These are phyloP conservation scores for Blastobotrys persicus DNA, from an alignment of 1,139 yeast species.

Conservation along the genomic window DNA sequence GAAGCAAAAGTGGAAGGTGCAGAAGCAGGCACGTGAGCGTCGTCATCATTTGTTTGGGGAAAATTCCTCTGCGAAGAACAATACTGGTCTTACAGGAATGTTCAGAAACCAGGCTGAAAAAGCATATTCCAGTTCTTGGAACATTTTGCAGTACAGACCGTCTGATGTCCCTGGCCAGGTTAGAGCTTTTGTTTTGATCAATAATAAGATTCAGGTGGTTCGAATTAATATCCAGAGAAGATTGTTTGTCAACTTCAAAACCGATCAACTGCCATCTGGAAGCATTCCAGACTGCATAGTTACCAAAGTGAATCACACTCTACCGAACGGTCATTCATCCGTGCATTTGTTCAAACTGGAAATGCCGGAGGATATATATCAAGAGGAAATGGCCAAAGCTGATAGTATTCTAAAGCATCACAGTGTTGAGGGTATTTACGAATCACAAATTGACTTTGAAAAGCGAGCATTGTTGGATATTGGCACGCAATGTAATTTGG, in stretches of 20 bases:
- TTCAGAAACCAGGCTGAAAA: conserved; percentile 75
- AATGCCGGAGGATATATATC: conserved; percentile 63
- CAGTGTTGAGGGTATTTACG: conserved; percentile 70
- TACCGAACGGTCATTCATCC: conserved; percentile 71
- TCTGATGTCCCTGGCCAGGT: conserved; percentile 65
- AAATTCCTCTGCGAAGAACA: conserved; percentile 42
- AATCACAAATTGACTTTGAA: conserved; percentile 61
- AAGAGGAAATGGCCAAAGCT: conserved; percentile 55
- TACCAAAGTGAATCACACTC: conserved; percentile 54
- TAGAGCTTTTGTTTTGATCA: conserved; percentile 67
- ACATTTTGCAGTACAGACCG: conserved; percentile 66
- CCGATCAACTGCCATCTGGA: conserved; percentile 36
- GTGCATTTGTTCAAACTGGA: conserved; percentile 57
- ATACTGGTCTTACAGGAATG: conserved; percentile 60
- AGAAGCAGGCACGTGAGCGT: conserved; percentile 65
- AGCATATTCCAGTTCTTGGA: conserved; percentile 76
- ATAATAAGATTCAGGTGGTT: conserved; percentile 70
- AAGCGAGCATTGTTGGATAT: conserved; percentile 77
- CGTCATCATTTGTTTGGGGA: conserved; percentile 78
- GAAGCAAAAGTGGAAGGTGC: conserved; percentile 81
- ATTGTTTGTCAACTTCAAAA: conserved; percentile 63
- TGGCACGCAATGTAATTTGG: conserved; percentile 71
- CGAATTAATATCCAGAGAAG: conserved; percentile 72
- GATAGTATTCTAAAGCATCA: conserved; percentile 66
- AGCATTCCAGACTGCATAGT: conserved; percentile 54